phyloP scores from a whole-genome alignment of 73 alveolate species.

The Durusdinium trenchii region DNA sequence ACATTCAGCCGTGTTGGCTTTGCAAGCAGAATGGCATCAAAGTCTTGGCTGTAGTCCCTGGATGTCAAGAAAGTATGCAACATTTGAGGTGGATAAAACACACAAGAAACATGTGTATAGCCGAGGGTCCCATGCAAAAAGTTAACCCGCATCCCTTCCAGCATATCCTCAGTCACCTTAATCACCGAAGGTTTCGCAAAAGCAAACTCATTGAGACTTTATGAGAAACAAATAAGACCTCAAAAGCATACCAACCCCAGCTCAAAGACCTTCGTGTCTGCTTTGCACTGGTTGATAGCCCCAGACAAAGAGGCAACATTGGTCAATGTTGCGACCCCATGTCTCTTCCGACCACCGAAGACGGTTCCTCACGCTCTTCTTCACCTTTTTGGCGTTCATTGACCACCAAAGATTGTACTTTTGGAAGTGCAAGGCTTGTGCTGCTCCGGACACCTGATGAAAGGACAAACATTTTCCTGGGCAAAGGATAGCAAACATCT shows the following conservation, averaged over 20 bases:
- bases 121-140: background rate
- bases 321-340: conserved; percentile 23
- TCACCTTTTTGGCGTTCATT: conserved; percentile 3
- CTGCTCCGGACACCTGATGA: background rate
- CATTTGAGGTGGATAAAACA: background rate
- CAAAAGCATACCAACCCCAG: too few relatives aligned
- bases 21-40: background rate
- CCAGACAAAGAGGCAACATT: conserved; percentile 23
- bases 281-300: background rate
- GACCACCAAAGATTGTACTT: background rate
- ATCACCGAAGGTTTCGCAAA: background rate
- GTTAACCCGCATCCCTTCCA: background rate
- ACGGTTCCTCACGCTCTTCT: background rate
- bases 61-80: background rate
- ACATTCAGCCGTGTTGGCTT: background rate
- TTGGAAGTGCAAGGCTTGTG: conserved; percentile 7
- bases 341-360: background rate
- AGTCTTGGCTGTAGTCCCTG: conserved; percentile 54
- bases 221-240: background rate
- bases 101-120: background rate
- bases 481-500: too few relatives aligned
- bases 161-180: conserved; percentile 1
- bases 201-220: background rate
- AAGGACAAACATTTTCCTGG: background rate
- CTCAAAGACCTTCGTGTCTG: background rate